phyloP scores from a whole-genome alignment of 2,329 filamentous ascomycete species.

The Alternaria infectoria region DNA sequence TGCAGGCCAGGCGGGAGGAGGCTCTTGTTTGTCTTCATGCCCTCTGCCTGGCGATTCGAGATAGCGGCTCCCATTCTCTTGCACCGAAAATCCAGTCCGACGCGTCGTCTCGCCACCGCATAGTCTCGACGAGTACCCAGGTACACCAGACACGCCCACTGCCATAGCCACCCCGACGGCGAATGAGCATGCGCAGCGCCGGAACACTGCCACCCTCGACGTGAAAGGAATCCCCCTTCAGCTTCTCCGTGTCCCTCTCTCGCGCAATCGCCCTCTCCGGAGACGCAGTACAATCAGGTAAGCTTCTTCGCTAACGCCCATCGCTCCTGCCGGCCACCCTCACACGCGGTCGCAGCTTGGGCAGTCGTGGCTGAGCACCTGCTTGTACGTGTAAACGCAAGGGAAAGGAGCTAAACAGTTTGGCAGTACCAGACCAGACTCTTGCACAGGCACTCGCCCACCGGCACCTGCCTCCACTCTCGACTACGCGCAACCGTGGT shows the following conservation, averaged over 20 bases:
- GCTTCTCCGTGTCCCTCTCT: conserved; percentile 1
- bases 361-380: not conserved
- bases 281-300: conserved; percentile 1
- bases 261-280: not conserved
- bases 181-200: conserved; percentile 12
- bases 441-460: not conserved
- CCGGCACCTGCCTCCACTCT: conserved; percentile 7
- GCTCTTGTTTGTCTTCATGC: not conserved
- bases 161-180: conserved; percentile 6
- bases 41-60: not conserved
- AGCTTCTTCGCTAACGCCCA: not conserved
- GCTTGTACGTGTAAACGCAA: not conserved
- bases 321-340: not conserved
- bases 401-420: not conserved
- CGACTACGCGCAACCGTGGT: not conserved
- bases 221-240: conserved; percentile 2
- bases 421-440: not conserved
- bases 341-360: not conserved
- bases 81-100: not conserved
- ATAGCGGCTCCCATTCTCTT: not conserved
- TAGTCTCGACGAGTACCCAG: not conserved
- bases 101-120: not conserved
- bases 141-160: not conserved
- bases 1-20: not conserved
- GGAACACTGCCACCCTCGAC: conserved; percentile 13